Evolutionary conservation across 2,329 filamentous ascomycete species (phyloP), one percentile per base, ranked within the genome.

Genomic region (Aspergillus unguis): DNA sequence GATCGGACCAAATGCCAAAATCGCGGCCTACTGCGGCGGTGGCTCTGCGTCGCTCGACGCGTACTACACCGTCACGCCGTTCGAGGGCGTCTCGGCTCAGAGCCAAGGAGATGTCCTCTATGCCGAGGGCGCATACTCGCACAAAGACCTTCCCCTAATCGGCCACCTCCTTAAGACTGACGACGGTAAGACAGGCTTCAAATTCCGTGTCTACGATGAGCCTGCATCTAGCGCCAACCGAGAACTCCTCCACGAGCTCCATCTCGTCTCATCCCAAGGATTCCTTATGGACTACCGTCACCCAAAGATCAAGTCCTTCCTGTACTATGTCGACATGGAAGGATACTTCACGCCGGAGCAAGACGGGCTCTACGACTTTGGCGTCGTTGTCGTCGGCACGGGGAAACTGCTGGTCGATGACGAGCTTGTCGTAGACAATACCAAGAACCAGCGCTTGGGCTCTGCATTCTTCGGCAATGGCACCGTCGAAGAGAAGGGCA

Each of bases 391-490:
- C 6, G 80, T 80, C 40, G 85, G 85, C 27, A 85, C 82, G 1
- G 85, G 83, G n/a, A 83, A 81, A 58, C 74, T 87, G 8, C 85
- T 80, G 58, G 77, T 87, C 50, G 80, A 88, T 57, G 83, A 75
- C 54, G 72, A 83, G 53, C 70, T 86, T 2, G 74, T 87, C 29
- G 79, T 88, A 23, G 83, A 87, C 69, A 87, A 88, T 62, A 78
- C 80, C 17, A 85, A 83, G 44, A 81, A 83, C 53, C 85, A 88
- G 65, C 74, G 68, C 43, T 77, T 80, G 26, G 84, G 85, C 8
- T 80, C 84, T 42, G 80, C 81, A 3, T 88, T 88, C 74, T 85
- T 87, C 55, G 83, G 85, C 23, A 77, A 76, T 17, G 85, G 81
- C 2, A 87, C 84, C 0, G 72, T 79, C 3, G 85, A 89, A 65